phyloP scores from a whole-genome alignment of 2,329 filamentous ascomycete genomes.

The Apiospora hydei region DNA sequence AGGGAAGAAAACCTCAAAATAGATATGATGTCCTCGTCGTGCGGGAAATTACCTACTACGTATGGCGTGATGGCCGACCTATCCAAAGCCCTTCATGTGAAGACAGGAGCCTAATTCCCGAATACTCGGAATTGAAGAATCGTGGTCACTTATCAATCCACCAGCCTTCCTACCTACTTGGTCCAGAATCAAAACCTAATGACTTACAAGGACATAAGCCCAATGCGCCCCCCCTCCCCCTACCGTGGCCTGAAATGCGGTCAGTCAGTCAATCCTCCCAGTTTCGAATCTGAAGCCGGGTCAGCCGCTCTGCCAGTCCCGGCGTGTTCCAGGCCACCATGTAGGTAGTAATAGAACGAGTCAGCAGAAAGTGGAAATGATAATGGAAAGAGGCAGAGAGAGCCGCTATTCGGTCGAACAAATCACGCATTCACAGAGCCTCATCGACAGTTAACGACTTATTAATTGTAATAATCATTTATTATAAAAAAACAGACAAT shows the following conservation, averaged over 20 bases:
- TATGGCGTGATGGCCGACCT: neutral
- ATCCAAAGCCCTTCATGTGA: neutral
- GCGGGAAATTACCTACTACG: neutral
- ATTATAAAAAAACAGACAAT: conserved; percentile 44
- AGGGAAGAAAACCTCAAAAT: neutral
- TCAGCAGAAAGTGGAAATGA: neutral
- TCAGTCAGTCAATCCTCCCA: neutral
- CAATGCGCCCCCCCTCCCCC: neutral
- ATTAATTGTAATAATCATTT: conserved; percentile 24
- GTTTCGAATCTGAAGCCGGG: neutral
- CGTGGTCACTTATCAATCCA: neutral
- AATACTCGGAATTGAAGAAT: neutral
- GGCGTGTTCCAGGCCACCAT: neutral
- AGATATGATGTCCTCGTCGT: neutral
- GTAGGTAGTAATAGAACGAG: neutral
- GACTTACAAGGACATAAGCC: neutral
- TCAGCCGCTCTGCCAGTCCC: neutral
- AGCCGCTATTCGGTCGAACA: neutral
- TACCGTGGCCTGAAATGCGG: too few relatives aligned
- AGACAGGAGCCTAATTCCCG: neutral
- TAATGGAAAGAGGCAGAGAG: too few relatives aligned
- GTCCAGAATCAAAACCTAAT: too few relatives aligned
- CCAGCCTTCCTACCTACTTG: neutral
- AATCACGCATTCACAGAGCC: neutral
- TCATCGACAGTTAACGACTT: conserved; percentile 21